Base-by-base conservation (phyloP, 495 filamentous ascomycete species). In the Podospora bellae-mahoneyi region DNA sequence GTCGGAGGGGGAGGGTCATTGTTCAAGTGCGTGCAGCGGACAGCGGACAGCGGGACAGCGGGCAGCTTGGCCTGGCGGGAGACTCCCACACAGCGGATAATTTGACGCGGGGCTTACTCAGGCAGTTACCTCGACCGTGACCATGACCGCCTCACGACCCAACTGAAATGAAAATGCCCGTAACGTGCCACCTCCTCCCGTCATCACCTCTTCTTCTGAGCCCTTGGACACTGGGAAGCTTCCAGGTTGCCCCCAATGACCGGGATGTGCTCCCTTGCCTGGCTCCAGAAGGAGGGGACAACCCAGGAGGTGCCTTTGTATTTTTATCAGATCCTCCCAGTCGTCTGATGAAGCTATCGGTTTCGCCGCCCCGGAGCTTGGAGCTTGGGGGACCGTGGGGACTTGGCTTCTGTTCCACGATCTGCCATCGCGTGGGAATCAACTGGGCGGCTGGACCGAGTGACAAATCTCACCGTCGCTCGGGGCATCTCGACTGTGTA, bases 21-120 rank as follows among this genome's bases (percentile, higher is more conserved):
- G 60, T 66, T 60, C 62, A 39, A 66, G 58, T 64, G 68, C 32
- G 39, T 28, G 66, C 69, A 69, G 39, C 10, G 20, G 59, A 26
- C n/a, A 18, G 59, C 7, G 20, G 20, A 19, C 56, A 28, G 59
- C 59, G 59, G 59, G 26, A 61, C 26, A 7, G 16, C 59, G 32
- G 61, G 10, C 61, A 26, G 60, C 60, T 34, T 34, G 19, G 60
- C 60, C 60, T 19, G 26, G n/a, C 26, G 18, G 66, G 39, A 32
- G 55, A 70, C 34, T 23, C 53, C 56, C 54, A 63, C 30, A 55
- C 62, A 62, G 61, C 71, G 71, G 70, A 67, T 75, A 75, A 73
- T 78, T 72, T 64, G 56, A 39, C 64, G 70, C 64, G 73, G 69
- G 69, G 75, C 74, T 75, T 76, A 76, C 74, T 78, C 74, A 74